Evolutionary conservation across 345 rosid genomes (phyloP).

Genomic region (Draba incana): DNA sequence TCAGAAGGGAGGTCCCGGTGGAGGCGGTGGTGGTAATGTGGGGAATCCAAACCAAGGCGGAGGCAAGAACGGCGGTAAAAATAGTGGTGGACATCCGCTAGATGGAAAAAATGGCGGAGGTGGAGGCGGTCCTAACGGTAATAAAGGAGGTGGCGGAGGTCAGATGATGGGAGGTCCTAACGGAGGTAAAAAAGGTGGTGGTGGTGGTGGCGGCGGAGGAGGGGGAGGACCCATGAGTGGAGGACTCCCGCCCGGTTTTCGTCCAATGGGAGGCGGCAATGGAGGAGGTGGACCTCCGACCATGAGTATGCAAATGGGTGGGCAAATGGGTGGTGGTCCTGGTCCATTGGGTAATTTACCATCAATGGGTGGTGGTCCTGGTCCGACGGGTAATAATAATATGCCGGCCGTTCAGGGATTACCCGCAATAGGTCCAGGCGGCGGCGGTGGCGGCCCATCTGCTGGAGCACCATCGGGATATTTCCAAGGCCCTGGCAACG

Average conservation of each 20-base stretch:
- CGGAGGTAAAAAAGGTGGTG: slow-evolving; percentile 57
- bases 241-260: slow-evolving; percentile 40
- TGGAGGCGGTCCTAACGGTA: slow-evolving; percentile 43
- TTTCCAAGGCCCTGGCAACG: slow-evolving; percentile 63
- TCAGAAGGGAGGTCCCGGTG: slow-evolving; percentile 51
- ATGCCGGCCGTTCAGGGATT: slow-evolving; percentile 80
- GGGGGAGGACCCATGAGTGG: slow-evolving; percentile 48
- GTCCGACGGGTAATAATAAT: slow-evolving; percentile 38
- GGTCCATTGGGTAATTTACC: slow-evolving; percentile 41
- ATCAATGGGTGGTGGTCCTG: slow-evolving; percentile 46
- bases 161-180: slow-evolving; percentile 47
- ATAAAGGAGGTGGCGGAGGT: slow-evolving; percentile 52
- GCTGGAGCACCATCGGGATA: slow-evolving; percentile 56
- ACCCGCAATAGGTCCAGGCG: slow-evolving; percentile 59
- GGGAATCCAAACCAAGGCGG: slow-evolving; percentile 52
- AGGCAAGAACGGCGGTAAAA: slow-evolving; percentile 53
- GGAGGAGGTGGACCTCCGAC: slow-evolving; percentile 41
- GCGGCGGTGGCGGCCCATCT: slow-evolving; percentile 43
- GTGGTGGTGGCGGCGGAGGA: slow-evolving; percentile 48
- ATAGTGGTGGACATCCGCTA: slow-evolving; percentile 47
- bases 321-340: slow-evolving; percentile 45
- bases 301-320: slow-evolving; percentile 51
- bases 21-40: slow-evolving; percentile 45
- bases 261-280: slow-evolving; percentile 45
- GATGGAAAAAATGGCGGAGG: slow-evolving; percentile 47